phyloP scores from a whole-genome alignment of 129 eudicot genomes.

The Flaveria linearis region DNA sequence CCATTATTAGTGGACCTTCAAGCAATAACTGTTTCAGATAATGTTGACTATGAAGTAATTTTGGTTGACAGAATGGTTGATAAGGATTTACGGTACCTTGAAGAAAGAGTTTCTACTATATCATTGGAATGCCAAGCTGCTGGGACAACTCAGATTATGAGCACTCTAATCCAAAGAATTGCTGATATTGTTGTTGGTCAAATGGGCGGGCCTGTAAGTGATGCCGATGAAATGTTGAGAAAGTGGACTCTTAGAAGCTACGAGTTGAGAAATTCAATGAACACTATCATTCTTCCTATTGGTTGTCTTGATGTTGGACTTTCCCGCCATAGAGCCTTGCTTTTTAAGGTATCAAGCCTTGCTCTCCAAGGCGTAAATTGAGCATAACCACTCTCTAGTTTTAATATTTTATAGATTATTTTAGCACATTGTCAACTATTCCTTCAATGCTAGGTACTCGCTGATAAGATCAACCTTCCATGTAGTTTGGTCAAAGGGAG shows the following conservation, averaged over 20 bases:
- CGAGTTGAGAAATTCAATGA: slow-evolving; percentile 51
- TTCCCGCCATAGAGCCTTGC: slow-evolving; percentile 92
- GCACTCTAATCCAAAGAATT: slow-evolving; percentile 59
- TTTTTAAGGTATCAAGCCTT: slow-evolving; percentile 83
- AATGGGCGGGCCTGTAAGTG: slow-evolving; percentile 91
- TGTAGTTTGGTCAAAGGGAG: slow-evolving; percentile 96
- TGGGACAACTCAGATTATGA: slow-evolving; percentile 44
- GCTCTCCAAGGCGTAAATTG: slow-evolving; percentile 56
- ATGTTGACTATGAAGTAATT: slow-evolving; percentile 71
- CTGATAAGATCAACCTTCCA: slow-evolving; percentile 87
- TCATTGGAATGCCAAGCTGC: slow-evolving; percentile 51
- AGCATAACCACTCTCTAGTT: neutral
- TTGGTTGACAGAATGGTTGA: slow-evolving; percentile 67
- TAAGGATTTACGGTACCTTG: slow-evolving; percentile 58
- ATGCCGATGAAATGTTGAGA: slow-evolving; percentile 75
- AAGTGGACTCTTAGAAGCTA: slow-evolving; percentile 66
- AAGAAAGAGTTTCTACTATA: slow-evolving; percentile 54
- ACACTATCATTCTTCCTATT: slow-evolving; percentile 71
- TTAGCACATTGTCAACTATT: slow-evolving; percentile 20
- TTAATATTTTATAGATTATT: neutral
- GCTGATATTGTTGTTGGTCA: slow-evolving; percentile 71
- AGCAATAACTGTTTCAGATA: slow-evolving; percentile 55
- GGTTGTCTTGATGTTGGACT: slow-evolving; percentile 91
- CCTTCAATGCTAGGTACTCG: slow-evolving; percentile 62
- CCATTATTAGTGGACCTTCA: slow-evolving; percentile 71